Evolutionary conservation across 306 rosid species (phyloP).

Genomic region (Myrica gale): DNA sequence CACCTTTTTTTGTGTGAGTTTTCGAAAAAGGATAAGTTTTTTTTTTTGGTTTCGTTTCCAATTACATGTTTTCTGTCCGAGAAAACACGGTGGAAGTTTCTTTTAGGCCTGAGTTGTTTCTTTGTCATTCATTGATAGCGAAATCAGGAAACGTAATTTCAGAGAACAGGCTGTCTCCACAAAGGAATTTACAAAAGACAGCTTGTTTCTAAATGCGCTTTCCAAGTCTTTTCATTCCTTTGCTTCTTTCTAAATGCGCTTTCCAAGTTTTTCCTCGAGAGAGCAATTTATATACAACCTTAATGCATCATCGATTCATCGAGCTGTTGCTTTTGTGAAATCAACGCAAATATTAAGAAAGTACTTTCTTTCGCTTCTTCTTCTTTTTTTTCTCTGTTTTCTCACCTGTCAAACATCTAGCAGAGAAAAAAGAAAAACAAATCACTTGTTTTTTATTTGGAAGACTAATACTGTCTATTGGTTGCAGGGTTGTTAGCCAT

Average conservation of each 20-base stretch:
- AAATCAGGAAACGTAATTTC: conserved; percentile 1
- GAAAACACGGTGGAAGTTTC: not conserved
- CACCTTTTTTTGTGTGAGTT: not conserved
- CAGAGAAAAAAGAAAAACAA: not conserved
- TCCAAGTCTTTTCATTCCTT: not conserved
- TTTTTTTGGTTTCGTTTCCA: not conserved
- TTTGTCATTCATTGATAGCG: not conserved
- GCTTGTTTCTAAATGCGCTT: conserved; percentile 4
- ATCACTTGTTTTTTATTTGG: not conserved
- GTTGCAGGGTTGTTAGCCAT: conserved; percentile 58
- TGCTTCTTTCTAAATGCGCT: conserved; percentile 7
- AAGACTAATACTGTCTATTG: not conserved
- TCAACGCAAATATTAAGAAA: not conserved
- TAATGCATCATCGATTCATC: not conserved
- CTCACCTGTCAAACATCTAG: not conserved
- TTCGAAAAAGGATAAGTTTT: too few relatives aligned
- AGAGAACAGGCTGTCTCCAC: conserved; percentile 1
- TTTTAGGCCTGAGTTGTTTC: not conserved
- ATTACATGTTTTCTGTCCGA: not conserved
- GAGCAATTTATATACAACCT: not conserved
- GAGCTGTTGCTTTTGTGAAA: conserved; percentile 22
- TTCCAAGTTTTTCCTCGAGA: not conserved
- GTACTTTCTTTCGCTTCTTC: not conserved
- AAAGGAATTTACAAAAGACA: not conserved
- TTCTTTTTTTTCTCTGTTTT: not conserved